These are phyloP conservation scores for Dioscorea alata DNA, from an alignment of 106 monocot genomes.

Conservation along the genomic window DNA sequence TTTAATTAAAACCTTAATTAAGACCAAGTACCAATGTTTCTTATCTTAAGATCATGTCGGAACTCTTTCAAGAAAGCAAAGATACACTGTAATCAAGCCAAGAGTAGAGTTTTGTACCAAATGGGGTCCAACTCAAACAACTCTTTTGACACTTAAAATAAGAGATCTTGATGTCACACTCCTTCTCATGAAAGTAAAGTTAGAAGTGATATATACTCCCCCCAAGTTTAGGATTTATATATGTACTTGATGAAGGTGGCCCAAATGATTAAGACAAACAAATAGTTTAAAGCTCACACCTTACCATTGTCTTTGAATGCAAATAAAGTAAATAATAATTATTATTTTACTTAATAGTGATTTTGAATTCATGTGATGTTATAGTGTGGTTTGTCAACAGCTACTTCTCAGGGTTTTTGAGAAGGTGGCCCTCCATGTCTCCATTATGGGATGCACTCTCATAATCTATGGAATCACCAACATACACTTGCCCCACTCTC, in stretches of 20 bases:
- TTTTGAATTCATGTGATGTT: conserved; percentile 5
- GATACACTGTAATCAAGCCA: too few species aligned
- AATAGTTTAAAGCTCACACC: not conserved
- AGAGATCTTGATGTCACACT: too few species aligned
- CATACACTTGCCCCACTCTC: not conserved
- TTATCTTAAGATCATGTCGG: too few species aligned
- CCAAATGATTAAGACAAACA: conserved; percentile 12
- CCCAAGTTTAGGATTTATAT: too few species aligned
- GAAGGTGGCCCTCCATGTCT: conserved; percentile 3
- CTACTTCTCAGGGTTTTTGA: not conserved
- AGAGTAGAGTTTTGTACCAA: too few species aligned
- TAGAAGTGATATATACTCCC: too few species aligned
- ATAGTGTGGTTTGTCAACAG: not conserved
- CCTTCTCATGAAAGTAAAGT: too few species aligned
- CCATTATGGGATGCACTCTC: conserved; percentile 3
- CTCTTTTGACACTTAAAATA: too few species aligned
- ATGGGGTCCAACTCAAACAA: too few species aligned
- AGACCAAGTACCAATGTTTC: too few species aligned
- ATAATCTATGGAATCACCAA: not conserved
- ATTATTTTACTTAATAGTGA: not conserved
- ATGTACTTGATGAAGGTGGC: not conserved
- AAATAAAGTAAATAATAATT: not conserved
- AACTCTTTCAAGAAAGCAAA: too few species aligned
- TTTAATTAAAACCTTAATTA: too few species aligned
- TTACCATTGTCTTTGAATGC: not conserved